phyloP scores from a whole-genome alignment of 2,329 filamentous ascomycete species.

The Dendryphion nanum region DNA sequence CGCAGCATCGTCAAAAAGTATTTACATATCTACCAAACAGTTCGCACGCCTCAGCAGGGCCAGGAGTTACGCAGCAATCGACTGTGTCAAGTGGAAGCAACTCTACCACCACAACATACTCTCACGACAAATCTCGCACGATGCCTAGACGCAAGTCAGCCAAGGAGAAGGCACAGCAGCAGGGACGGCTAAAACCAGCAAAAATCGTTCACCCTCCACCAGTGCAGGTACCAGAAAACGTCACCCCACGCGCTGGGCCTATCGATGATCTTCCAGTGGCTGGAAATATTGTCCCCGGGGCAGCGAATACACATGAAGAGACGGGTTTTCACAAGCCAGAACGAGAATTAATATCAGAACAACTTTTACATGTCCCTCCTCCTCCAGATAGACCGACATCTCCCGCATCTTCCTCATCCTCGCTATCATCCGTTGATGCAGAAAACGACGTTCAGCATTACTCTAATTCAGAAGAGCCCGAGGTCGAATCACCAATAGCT shows the following conservation, averaged over 20 bases:
- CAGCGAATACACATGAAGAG: no score
- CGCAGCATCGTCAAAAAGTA: conserved; percentile 31
- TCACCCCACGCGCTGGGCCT: conserved; percentile 9
- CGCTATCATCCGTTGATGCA: conserved; percentile 12
- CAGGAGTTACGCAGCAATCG: conserved; percentile 42
- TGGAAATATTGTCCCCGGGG: conserved; percentile 27
- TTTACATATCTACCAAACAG: conserved; percentile 36
- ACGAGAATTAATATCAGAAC: no score
- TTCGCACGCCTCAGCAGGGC: conserved; percentile 44
- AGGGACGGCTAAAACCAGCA: no score
- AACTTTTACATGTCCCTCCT: conserved; percentile 3
- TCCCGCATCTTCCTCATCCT: conserved; percentile 20
- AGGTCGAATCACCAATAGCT: conserved; percentile 24
- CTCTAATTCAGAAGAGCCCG: conserved; percentile 21
- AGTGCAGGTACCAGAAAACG: no score
- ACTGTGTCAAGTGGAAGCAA: conserved; percentile 45
- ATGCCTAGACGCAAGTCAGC: conserved; percentile 13
- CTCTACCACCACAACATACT: conserved; percentile 46
- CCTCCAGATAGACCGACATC: conserved; percentile 14
- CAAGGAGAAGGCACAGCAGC: background rate
- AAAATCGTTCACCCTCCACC: no score
- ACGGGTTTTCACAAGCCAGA: no score
- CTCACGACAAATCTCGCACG: conserved; percentile 34
- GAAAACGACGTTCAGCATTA: conserved; percentile 18
- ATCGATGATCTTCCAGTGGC: conserved; percentile 25